Conservation (phyloP, 306 rosid genomes). For the Cucurbita pepo region DNA sequence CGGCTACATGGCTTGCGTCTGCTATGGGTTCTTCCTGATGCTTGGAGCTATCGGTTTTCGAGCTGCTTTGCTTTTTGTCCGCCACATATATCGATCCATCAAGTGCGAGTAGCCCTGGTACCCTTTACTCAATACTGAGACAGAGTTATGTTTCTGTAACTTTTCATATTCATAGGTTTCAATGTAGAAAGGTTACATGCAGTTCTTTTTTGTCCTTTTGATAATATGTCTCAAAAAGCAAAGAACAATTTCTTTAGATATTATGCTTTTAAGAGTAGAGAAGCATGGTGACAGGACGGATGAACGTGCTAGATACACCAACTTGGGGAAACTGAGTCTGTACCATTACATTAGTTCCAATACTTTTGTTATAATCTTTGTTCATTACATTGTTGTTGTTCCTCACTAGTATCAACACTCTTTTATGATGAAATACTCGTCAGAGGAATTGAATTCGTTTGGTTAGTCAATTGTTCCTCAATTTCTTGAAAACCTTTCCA, state of each 20-base stretch:
- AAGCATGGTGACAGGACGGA: slow-evolving; percentile 2
- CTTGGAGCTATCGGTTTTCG: slow-evolving; percentile 57
- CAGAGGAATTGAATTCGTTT: not conserved
- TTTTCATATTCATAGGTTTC: slow-evolving; percentile 5
- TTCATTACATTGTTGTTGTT: slow-evolving; percentile 16
- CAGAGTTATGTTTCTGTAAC: not conserved
- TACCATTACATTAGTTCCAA: slow-evolving; percentile 31
- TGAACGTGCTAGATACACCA: slow-evolving; percentile 13
- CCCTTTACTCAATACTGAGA: not conserved
- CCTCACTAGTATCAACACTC: not conserved
- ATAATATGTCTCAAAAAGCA: slow-evolving; percentile 21
- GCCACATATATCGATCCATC: slow-evolving; percentile 50
- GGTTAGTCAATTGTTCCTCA: not conserved
- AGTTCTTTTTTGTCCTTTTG: slow-evolving; percentile 37
- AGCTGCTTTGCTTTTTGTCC: slow-evolving; percentile 49
- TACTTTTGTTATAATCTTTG: slow-evolving; percentile 14
- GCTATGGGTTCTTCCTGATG: slow-evolving; percentile 68
- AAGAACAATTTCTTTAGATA: slow-evolving; percentile 20
- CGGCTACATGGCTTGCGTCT: slow-evolving; percentile 60
- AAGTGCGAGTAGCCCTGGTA: slow-evolving; percentile 35
- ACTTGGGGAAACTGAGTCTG: slow-evolving; percentile 31
- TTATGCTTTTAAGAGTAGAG: slow-evolving; percentile 28
- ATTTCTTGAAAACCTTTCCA: not conserved
- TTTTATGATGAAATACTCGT: not conserved
- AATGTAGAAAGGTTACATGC: not conserved